Evolutionary conservation across 306 rosid genomes (phyloP), one percentile per base, ranked within the genome.

Genomic region (Quercus suber): DNA sequence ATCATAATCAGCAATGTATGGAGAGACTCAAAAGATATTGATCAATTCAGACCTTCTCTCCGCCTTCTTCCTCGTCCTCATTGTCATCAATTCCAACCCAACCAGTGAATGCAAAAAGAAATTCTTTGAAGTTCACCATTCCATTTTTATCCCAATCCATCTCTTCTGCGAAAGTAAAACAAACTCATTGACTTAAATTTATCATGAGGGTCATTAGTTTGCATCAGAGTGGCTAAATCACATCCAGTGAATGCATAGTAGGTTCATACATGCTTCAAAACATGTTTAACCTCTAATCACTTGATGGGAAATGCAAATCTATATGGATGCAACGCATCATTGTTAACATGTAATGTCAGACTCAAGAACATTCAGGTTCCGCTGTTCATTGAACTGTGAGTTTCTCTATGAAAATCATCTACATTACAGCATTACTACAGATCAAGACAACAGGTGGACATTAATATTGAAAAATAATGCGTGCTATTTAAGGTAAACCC

Each of bases 61-160:
- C 77, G 6, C 51, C 80, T 69, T 84, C 84, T 65, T 93, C 95
- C 65, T 91, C 97, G 4, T 94, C 97, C 37, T 95, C 99, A 9
- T 53, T n/a, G 19, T 94, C 98, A 28, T 89, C 98, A n/a, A 95
- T 93, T 69, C 99, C 99, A 20, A 93, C 90, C 98, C 99, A 95
- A 43, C 96, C 76, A 4, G 96, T 95, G 77, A 93, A 93, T 9
- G 98, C 97, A 14, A 95, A 95, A 69, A 95, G 97, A 82, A 93
- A 95, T 79, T 95, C 99, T 87, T 93, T 94, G 75, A 92, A 89
- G 91, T 89, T 94, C 73, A 94, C 99, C 99, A 92, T 94, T 86
- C 99, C 99, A 84, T 94, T 94, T 75, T 86, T 89, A 76, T 94
- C 97, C 99, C 99, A 94, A 81, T 94, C 99, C 99, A 94, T 94